Base-by-base conservation (phyloP, 2,329 filamentous ascomycete species). In the Ascosphaera apis region DNA sequence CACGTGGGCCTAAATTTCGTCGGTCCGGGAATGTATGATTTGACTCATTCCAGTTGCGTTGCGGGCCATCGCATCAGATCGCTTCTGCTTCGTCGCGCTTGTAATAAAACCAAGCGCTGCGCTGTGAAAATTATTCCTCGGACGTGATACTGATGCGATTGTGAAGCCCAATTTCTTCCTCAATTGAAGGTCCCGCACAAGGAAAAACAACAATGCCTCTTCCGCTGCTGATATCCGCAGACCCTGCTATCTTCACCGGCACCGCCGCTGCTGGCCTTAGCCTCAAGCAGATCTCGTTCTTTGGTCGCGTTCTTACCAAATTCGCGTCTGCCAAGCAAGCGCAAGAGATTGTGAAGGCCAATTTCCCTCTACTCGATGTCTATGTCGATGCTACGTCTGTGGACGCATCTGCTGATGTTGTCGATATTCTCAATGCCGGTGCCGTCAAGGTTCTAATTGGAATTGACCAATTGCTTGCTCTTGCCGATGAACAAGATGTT, bases 391-490 rank as follows among this genome's bases (percentile, higher is more conserved):
- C 74, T 35, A 76, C 78, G 3, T 58, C 59, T 15, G 63, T 95
- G 28, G 54, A 67, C 21, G 72, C 72, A 8, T 61, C 63, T 37
- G 76, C 83, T 44, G 77, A 91, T 43, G 63, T 95, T 25, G 59
- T 86, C 37, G 68, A 77, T 33, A 65, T 95, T 25, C 70, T 98
- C 38, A 80, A 98, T 53, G 69, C 73, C 43, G 88, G 88, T 40
- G 82, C 83, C 4, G 69, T 73, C 36, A 88, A 76, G 52, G 76
- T 88, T 42, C 88, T 95, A 53, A 78, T 92, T 35, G 67, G 67
- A 13, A 67, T 73, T 34, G 65, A 72, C 38, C 76, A 82, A 51
- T 60, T 91, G 36, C 60, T 62, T 30, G 53, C 58, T 13, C 55
- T 77, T 31, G 56, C 63, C 36, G 45, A 58, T 34, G 56, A 63